phyloP scores from a whole-genome alignment of 2,329 filamentous ascomycete species.

The Metarhizium humberi region DNA sequence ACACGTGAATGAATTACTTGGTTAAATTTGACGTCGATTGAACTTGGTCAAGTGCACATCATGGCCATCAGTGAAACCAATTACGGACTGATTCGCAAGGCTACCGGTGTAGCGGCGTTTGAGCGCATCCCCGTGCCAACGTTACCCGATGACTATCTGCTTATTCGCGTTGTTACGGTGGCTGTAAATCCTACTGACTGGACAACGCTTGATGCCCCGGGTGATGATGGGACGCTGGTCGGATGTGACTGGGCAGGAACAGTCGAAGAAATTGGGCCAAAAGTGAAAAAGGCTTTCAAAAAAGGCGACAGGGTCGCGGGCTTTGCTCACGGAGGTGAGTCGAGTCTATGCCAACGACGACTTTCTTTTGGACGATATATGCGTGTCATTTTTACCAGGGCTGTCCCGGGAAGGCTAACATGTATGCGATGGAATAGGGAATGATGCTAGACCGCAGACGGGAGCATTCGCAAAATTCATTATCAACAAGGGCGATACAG shows the following conservation, averaged over 20 bases:
- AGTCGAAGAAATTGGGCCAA: too few relatives aligned
- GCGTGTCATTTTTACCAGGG: too few relatives aligned
- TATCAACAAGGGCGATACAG: constrained; percentile 10
- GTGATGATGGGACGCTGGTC: background rate
- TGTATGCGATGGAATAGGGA: background rate
- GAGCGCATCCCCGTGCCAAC: background rate
- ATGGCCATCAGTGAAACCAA: background rate
- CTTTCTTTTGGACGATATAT: too few relatives aligned
- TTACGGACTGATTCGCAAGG: background rate
- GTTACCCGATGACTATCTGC: background rate
- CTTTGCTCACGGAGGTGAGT: too few relatives aligned
- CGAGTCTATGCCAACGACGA: too few relatives aligned
- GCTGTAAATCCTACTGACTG: background rate
- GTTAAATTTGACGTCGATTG: too few relatives aligned
- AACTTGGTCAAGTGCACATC: too few relatives aligned
- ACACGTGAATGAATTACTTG: too few relatives aligned
- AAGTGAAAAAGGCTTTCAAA: too few relatives aligned
- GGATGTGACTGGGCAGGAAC: background rate
- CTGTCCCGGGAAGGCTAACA: too few relatives aligned
- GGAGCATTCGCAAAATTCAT: background rate
- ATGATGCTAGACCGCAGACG: background rate
- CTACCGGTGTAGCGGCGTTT: background rate
- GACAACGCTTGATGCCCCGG: background rate
- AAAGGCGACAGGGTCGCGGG: too few relatives aligned
- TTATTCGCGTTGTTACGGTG: background rate